phyloP scores from a whole-genome alignment of 371 early-diverging fungal species.

The Mortierella sp. region DNA sequence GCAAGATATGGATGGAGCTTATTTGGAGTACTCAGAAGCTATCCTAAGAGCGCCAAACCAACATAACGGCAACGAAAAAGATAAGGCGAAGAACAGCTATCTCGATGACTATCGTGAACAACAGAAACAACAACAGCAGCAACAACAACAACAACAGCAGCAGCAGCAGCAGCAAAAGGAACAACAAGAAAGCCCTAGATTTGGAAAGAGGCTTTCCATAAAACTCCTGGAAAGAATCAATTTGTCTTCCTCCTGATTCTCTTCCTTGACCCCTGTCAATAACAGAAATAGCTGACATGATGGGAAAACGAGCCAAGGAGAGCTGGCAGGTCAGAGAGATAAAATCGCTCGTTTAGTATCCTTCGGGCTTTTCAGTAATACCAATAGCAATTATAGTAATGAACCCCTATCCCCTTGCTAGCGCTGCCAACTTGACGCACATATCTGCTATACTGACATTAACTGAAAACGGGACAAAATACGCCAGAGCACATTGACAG shows the following conservation, averaged over 20 bases:
- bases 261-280: background rate
- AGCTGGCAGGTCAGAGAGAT: background rate
- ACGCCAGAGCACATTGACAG: too few species aligned
- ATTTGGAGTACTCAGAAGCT: background rate
- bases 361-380: background rate
- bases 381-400: background rate
- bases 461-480: too few species aligned
- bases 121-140: slow-evolving; percentile 18
- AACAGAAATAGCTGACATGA: background rate
- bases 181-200: background rate
- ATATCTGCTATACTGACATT: too few species aligned
- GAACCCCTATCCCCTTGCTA: too few species aligned
- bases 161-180: slow-evolving; percentile 14
- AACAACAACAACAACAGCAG: slow-evolving; percentile 1
- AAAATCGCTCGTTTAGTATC: background rate
- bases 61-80: background rate
- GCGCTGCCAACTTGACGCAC: too few species aligned
- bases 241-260: background rate
- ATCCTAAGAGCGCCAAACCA: slow-evolving; percentile 1
- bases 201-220: background rate
- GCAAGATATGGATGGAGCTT: background rate
- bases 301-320: background rate
- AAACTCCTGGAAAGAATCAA: background rate
- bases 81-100: slow-evolving; percentile 13
- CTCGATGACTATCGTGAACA: slow-evolving; percentile 34